Conservation (phyloP, 2,329 filamentous ascomycete genomes). For the Plectosphaerella cucumerina region DNA sequence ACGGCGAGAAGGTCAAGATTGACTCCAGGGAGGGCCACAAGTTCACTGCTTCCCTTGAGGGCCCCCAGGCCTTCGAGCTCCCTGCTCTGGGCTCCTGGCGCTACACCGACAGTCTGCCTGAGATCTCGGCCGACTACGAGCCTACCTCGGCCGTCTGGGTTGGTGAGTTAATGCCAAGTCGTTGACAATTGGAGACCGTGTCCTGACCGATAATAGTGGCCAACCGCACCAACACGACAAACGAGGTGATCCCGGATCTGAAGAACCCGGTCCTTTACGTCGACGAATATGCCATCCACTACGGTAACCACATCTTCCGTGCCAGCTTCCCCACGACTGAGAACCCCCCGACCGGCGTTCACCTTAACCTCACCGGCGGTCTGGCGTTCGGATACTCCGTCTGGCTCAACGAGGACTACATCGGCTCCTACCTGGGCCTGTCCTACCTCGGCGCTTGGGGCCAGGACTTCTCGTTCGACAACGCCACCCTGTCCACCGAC, state of each 20-base stretch:
- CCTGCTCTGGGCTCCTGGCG: conserved; percentile 41
- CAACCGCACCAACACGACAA: conserved; percentile 44
- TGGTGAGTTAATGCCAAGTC: conserved; percentile 17
- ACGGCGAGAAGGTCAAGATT: conserved; percentile 34
- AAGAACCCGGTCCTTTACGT: conserved; percentile 53
- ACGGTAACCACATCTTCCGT: conserved; percentile 50
- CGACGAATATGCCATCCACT: conserved; percentile 52
- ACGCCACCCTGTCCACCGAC: conserved; percentile 36
- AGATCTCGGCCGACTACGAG: conserved; percentile 37
- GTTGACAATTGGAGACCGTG: conserved; percentile 6
- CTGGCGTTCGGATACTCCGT: conserved; percentile 52
- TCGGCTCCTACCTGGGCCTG: conserved; percentile 52
- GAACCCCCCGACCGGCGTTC: conserved; percentile 34
- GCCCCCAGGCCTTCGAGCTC: conserved; percentile 25
- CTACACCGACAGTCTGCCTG: conserved; percentile 42
- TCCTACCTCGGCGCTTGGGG: conserved; percentile 31
- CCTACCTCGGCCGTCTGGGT: conserved; percentile 38
- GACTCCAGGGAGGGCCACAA: conserved; percentile 19
- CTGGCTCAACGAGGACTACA: conserved; percentile 52
- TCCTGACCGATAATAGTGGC: conserved; percentile 24
- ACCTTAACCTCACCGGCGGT: conserved; percentile 49
- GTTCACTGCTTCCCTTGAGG: conserved; percentile 21
- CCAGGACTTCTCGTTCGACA: conserved; percentile 44
- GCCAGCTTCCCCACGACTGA: conserved; percentile 41
- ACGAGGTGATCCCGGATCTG: conserved; percentile 38